Conservation (phyloP, 106 monocot species). For the Dendrobium catenatum region DNA sequence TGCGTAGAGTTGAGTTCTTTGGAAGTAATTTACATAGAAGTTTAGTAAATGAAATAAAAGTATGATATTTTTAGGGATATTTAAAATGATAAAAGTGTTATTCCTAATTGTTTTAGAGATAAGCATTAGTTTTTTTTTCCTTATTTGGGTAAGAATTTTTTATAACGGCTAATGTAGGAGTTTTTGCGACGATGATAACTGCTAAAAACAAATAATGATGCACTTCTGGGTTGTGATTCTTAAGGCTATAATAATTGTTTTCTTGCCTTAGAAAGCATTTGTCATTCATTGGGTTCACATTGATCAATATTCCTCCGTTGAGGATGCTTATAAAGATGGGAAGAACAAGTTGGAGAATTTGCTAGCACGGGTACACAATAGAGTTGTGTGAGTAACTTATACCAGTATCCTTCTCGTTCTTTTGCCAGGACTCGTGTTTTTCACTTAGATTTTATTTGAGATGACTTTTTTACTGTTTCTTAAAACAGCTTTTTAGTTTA, state of each 20-base stretch:
- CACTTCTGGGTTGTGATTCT: background rate
- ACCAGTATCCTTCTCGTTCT: background rate
- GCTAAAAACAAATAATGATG: background rate
- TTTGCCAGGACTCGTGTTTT: background rate
- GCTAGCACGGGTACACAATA: conserved; percentile 64
- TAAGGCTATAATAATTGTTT: background rate
- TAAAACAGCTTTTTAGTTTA: no score
- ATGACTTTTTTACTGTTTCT: no score
- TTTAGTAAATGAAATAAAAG: no score
- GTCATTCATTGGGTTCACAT: conserved; percentile 86
- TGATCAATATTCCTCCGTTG: conserved; percentile 54
- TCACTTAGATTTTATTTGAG: background rate
- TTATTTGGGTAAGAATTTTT: background rate
- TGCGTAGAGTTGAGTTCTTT: no score
- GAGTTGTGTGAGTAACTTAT: conserved; percentile 32
- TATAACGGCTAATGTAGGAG: background rate
- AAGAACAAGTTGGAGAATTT: conserved; percentile 41
- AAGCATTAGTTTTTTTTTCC: no score
- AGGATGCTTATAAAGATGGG: conserved; percentile 83
- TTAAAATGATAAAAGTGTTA: no score
- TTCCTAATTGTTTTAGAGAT: no score
- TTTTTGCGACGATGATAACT: background rate
- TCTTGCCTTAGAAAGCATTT: conserved; percentile 58
- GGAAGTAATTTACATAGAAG: background rate
- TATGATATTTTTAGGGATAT: no score